A percentile compares a stretch with the other conserved stretches of the same genome.
These are phyloP conservation scores for Harringtonia aguacate DNA, from an alignment of 2,329 filamentous ascomycete species.

Conservation along the genomic window DNA sequence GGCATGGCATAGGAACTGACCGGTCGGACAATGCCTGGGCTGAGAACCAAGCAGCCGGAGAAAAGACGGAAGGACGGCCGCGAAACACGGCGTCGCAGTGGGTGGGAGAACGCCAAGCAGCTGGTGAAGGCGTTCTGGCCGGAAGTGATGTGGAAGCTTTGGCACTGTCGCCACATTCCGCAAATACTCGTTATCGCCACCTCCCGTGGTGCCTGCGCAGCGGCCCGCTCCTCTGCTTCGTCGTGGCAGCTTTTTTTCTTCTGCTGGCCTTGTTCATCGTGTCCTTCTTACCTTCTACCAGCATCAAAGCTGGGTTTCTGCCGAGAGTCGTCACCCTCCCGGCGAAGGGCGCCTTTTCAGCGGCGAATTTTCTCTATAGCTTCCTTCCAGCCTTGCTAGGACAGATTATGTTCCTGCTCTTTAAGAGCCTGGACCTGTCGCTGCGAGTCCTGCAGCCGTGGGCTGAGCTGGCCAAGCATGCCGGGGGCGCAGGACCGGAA, in stretches of 20 bases:
- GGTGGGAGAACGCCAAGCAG: slow-evolving; percentile 4
- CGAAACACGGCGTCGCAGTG: not conserved
- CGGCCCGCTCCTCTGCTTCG: slow-evolving; percentile 53
- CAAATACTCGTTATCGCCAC: slow-evolving; percentile 50
- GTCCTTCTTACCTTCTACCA: slow-evolving; percentile 62
- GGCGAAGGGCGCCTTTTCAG: slow-evolving; percentile 57
- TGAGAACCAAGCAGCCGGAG: not conserved
- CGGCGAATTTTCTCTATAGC: slow-evolving; percentile 79
- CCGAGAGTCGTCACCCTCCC: slow-evolving; percentile 56
- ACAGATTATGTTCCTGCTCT: slow-evolving; percentile 53
- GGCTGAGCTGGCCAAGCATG: slow-evolving; percentile 42
- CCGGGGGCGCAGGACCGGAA: slow-evolving; percentile 50
- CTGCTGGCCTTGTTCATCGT: slow-evolving; percentile 64
- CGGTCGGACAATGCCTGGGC: slow-evolving; percentile 7
- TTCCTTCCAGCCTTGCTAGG: slow-evolving; percentile 62
- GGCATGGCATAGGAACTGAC: slow-evolving; percentile 60
- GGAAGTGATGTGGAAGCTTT: slow-evolving; percentile 18
- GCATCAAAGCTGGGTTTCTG: slow-evolving; percentile 58
- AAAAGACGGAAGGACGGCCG: slow-evolving; percentile 1
- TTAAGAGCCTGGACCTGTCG: slow-evolving; percentile 55
- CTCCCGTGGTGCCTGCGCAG: slow-evolving; percentile 69
- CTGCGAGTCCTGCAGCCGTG: slow-evolving; percentile 60
- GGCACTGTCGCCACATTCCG: slow-evolving; percentile 32
- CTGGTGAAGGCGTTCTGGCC: too few relatives aligned
- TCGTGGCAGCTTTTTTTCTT: slow-evolving; percentile 47